A percentile compares a stretch with the other conserved stretches of the same genome.
Evolutionary conservation across 1,139 yeast genomes (phyloP).

Genomic region (Hansenula lynferdii): DNA sequence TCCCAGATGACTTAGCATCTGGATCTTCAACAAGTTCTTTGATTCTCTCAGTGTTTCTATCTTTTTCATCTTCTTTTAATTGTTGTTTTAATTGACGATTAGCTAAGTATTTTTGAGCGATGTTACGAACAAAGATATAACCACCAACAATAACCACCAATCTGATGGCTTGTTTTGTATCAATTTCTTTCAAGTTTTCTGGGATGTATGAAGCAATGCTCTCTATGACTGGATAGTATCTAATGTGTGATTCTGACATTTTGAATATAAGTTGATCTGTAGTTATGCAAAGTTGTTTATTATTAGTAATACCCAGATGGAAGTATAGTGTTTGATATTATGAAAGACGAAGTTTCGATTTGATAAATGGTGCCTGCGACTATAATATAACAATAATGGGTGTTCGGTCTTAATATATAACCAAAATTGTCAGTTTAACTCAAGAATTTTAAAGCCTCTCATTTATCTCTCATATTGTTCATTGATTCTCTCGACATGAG

Average conservation of each 20-base stretch:
- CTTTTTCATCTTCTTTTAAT: slow-evolving; percentile 39
- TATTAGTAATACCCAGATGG: too few relatives aligned
- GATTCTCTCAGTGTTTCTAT: slow-evolving; percentile 30
- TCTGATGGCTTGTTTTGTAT: slow-evolving; percentile 31
- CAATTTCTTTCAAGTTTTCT: slow-evolving; percentile 23
- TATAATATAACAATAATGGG: too few relatives aligned
- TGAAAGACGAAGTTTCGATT: too few relatives aligned
- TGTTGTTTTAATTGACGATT: slow-evolving; percentile 48
- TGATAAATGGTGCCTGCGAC: too few relatives aligned
- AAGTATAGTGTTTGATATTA: too few relatives aligned
- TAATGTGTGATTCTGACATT: background rate
- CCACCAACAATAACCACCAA: slow-evolving; percentile 41
- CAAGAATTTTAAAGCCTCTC: too few relatives aligned
- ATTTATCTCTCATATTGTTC: too few relatives aligned
- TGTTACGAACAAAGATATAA: slow-evolving; percentile 37
- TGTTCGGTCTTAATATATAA: too few relatives aligned
- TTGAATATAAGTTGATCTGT: too few relatives aligned
- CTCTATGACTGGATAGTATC: too few relatives aligned
- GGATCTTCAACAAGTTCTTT: slow-evolving; percentile 38
- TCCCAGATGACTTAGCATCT: slow-evolving; percentile 22
- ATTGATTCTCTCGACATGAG: background rate
- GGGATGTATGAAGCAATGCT: slow-evolving; percentile 9
- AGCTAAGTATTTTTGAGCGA: slow-evolving; percentile 37
- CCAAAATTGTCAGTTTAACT: too few relatives aligned
- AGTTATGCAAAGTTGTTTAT: too few relatives aligned